Percentiles rank a stretch among this genome's conserved stretches.
These are phyloP conservation scores for Globisporangium cylindrosporum DNA, from an alignment of 352 stramenopile genomes.

Conservation along the genomic window DNA sequence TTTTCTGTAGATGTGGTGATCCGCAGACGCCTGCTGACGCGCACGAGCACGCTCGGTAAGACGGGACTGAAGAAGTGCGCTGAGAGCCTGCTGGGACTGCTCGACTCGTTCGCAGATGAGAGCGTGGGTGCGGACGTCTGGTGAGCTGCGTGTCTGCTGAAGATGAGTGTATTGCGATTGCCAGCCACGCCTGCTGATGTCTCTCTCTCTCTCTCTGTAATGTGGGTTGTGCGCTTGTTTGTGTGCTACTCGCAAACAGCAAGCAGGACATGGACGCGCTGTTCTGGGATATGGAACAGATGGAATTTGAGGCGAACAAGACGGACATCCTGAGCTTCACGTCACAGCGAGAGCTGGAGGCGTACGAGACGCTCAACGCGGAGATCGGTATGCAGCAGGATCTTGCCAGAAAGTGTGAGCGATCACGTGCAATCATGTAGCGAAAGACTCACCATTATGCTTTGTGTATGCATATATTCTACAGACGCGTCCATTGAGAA, in stretches of 20 bases:
- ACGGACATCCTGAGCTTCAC: slow-evolving; percentile 80
- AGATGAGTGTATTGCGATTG: not conserved
- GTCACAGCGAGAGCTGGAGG: slow-evolving; percentile 75
- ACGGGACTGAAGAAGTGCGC: slow-evolving; percentile 76
- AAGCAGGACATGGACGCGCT: slow-evolving; percentile 71
- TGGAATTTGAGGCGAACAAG: slow-evolving; percentile 83
- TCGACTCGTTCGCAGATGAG: slow-evolving; percentile 64
- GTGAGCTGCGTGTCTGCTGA: slow-evolving; percentile 16
- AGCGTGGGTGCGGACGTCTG: slow-evolving; percentile 52
- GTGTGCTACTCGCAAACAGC: slow-evolving; percentile 17
- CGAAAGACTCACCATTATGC: not conserved
- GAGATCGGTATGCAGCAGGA: slow-evolving; percentile 51
- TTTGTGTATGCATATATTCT: not conserved
- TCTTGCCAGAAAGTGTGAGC: not conserved
- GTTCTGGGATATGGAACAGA: slow-evolving; percentile 85
- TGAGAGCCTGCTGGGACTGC: slow-evolving; percentile 62
- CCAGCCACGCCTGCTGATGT: not conserved
- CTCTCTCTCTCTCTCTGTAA: not conserved
- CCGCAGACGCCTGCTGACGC: slow-evolving; percentile 70
- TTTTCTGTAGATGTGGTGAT: slow-evolving; percentile 55
- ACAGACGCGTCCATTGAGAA: slow-evolving; percentile 52
- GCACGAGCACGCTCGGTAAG: slow-evolving; percentile 78
- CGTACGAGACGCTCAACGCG: slow-evolving; percentile 75
- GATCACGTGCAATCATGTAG: not conserved
- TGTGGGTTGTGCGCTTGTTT: not conserved